Base-by-base conservation (phyloP, 169 alveolate species). In the Eimeria necatrix region DNA sequence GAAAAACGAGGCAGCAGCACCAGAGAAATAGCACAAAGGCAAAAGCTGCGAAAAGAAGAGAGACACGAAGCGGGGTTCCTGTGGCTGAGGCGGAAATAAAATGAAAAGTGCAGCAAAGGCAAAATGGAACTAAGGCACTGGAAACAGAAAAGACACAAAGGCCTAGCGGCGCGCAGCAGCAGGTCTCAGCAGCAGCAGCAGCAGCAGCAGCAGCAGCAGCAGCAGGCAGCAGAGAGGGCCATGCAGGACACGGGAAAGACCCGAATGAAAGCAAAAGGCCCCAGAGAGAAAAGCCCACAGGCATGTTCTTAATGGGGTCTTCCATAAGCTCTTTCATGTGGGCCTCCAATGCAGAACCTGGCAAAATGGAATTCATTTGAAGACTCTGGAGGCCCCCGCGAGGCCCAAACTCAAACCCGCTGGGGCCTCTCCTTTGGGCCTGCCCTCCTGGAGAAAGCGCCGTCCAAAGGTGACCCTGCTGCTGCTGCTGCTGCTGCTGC, bases 141-240 rank as follows among this genome's bases (percentile, higher is more conserved):
- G 41, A 32, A 2, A 32, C 2, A 2, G 41, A 32, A 32, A 32
- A 32, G 41, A 32, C 41, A 32, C 41, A 32, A 32, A 32, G 41
- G 41, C 41, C 41, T 32, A 32, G 41, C 41, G 41, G 41, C 41
- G 41, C 41, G 41, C 41, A 32, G 41, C 41, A 61, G 73, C 73
- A 61, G 73, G 84, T 12, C 22, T 12, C 84, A 73, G 84, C 51
- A 73, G 84, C 51, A 73, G 7, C 83, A 71, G 83, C 83, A 71
- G 83, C 83, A 41, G 4, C 56, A 22, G 48, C 4, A 6, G 83
- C 48, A n/a, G 83, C 18, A 71, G 56, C 84, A 73, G 84, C 5
- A 73, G 84, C 49, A 73, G 51, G 84, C 49, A 73, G 84, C 49
- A 24, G 53, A 5, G 84, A 6, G 41, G 41, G 68, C 68, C 20